Evolutionary conservation across 805 yeast species (phyloP).

Genomic region (Nakazawaea molendinolei): DNA sequence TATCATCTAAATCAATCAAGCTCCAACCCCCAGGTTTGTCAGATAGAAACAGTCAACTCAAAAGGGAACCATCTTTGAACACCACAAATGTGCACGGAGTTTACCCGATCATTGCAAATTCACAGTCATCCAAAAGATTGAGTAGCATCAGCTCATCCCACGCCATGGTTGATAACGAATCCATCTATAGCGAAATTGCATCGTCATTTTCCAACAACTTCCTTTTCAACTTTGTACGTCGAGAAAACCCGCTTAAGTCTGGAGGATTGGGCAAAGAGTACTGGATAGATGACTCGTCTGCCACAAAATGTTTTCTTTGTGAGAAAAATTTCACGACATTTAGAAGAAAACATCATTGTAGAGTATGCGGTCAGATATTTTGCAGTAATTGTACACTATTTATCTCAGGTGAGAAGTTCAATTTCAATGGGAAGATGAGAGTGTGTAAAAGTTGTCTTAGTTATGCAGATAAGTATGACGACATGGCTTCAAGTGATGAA

Average conservation of each 20-base stretch:
- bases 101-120: not conserved
- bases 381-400: slow-evolving; percentile 78
- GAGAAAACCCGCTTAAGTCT: slow-evolving; percentile 8
- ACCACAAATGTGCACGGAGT: slow-evolving; percentile 1
- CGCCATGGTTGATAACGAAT: slow-evolving; percentile 4
- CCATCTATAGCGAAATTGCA: slow-evolving; percentile 9
- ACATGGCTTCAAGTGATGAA: slow-evolving; percentile 63
- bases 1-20: not conserved
- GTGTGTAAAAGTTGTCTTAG: slow-evolving; percentile 70
- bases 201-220: slow-evolving; percentile 11
- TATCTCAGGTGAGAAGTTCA: slow-evolving; percentile 58
- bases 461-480: slow-evolving; percentile 59
- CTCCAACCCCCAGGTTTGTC: not conserved
- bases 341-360: slow-evolving; percentile 88
- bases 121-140: slow-evolving; percentile 1
- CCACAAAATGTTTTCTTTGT: slow-evolving; percentile 81
- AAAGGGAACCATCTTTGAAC: not conserved
- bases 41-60: not conserved
- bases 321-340: slow-evolving; percentile 76
- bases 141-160: not conserved
- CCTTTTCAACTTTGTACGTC: slow-evolving; percentile 6
- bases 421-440: slow-evolving; percentile 61
- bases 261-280: slow-evolving; percentile 40
- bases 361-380: slow-evolving; percentile 94
- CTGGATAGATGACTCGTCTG: slow-evolving; percentile 96